Evolutionary conservation across 768 basidiomycete genomes (phyloP), one percentile per base, ranked within the genome.

Genomic region (Suillus clintonianus): DNA sequence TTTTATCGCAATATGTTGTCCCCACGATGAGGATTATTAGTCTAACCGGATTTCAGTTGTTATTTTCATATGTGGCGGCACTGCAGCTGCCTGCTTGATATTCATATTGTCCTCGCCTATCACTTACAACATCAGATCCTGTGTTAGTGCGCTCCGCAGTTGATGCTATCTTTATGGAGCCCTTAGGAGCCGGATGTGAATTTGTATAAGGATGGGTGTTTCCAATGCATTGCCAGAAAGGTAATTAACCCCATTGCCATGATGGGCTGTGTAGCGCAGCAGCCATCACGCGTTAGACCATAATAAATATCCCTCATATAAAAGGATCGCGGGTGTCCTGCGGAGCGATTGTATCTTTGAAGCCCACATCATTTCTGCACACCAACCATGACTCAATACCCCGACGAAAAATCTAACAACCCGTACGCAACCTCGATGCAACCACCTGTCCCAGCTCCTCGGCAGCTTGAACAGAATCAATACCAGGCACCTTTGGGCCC

Each of bases 391-490:
- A 48, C 57, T 47, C 69, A 66, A 47, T 68, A 65, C 59, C 71
- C 73, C 42, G 51, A 60, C 65, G 74, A 74, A 43, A 76, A 77
- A 15, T 60, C 66, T 9, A 65, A 67, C 27, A 67, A 63, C 15
- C 41, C 68, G n/a, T 69, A 59, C 27, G 36, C 65, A 6, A 36
- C 60, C 54, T 71, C 68, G 68, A 8, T 68, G 0, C 9, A 47
- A 43, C 67, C 66, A 36, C 36, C 67, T 10, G 43, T 60, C 37
- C 34, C 34, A 42, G 11, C 32, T 8, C 19, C 50, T 60, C 39
- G 59, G 51, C 60, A 60, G 22, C 62, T 4, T 27, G 27, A 64
- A 19, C 55, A 67, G 41, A 60, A 22, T 24, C 32, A 43, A 27
- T 65, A 61, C 30, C 19, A 63, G 15, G 51, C 58, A 11, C 60